These are phyloP conservation scores for Didymosphaeria variabile DNA, from an alignment of 2,329 filamentous ascomycete genomes.

Conservation along the genomic window DNA sequence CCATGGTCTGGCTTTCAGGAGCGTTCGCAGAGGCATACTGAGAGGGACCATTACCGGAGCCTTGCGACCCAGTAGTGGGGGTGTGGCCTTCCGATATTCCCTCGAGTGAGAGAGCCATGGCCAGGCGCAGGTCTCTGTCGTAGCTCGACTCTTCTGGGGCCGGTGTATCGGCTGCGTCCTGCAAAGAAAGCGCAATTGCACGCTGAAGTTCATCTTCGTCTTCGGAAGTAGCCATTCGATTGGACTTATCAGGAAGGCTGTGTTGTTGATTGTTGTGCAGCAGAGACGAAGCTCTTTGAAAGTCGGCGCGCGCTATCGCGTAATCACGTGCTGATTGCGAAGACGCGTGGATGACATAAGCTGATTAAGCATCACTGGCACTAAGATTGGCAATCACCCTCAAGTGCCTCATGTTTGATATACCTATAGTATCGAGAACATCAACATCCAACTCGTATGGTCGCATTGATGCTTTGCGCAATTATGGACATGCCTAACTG, in stretches of 20 bases:
- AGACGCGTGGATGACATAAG: not conserved
- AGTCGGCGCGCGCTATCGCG: slow-evolving; percentile 30
- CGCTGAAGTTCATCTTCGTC: slow-evolving; percentile 38
- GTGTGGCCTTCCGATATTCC: slow-evolving; percentile 9
- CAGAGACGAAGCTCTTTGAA: slow-evolving; percentile 1
- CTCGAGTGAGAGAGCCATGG: slow-evolving; percentile 41
- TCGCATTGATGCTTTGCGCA: no score
- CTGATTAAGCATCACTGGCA: not conserved
- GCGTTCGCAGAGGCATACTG: slow-evolving; percentile 13
- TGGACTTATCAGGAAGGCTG: not conserved
- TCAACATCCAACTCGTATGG: not conserved
- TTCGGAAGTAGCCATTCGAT: slow-evolving; percentile 35
- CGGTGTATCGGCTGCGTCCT: slow-evolving; percentile 10
- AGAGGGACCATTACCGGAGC: not conserved
- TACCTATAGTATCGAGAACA: not conserved
- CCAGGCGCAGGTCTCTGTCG: slow-evolving; percentile 36
- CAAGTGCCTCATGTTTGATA: no score
- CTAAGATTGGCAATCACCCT: not conserved
- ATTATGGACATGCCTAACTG: no score
- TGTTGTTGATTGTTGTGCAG: slow-evolving; percentile 12
- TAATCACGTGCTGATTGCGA: slow-evolving; percentile 27
- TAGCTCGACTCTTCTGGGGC: slow-evolving; percentile 28
- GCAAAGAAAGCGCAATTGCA: slow-evolving; percentile 39
- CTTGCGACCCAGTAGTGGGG: not conserved
- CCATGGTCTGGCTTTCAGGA: not conserved